These are phyloP conservation scores for Botrytis elliptica DNA, from an alignment of 2,329 filamentous ascomycete genomes.

Conservation along the genomic window DNA sequence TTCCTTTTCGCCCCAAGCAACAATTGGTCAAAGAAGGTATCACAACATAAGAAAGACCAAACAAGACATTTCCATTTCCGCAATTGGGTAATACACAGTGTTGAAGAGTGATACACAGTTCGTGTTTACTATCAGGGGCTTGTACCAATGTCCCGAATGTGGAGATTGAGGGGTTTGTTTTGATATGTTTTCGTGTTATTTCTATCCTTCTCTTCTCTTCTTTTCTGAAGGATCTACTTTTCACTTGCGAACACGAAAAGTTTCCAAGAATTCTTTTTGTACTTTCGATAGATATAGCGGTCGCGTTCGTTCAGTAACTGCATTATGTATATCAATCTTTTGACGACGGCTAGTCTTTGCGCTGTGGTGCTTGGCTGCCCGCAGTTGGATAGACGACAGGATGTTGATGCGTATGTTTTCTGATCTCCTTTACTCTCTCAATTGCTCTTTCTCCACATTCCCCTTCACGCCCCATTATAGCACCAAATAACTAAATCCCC, in stretches of 20 bases:
- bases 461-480: not conserved
- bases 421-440: not conserved
- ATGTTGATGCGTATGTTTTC: conserved; percentile 1
- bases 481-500: not conserved
- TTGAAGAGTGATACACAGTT: not conserved
- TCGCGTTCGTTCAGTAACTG: not conserved
- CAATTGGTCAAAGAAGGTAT: not conserved
- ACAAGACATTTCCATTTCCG: conserved; percentile 1
- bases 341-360: conserved; percentile 11
- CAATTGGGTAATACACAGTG: not conserved
- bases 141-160: not conserved
- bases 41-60: not conserved
- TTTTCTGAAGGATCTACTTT: not conserved
- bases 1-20: conserved; percentile 5
- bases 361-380: conserved; percentile 8
- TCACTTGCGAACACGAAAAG: not conserved
- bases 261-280: too few relatives aligned
- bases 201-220: not conserved
- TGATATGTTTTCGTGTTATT: not conserved
- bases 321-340: conserved; percentile 18
- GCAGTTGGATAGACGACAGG: not conserved
- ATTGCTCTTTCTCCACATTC: too few relatives aligned
- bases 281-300: not conserved
- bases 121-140: not conserved
- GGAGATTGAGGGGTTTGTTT: not conserved